Percentiles rank a stretch among this genome's conserved stretches.
Evolutionary conservation across 352 stramenopile species (phyloP).

Genomic region (Chrysophaeum taylorii): DNA sequence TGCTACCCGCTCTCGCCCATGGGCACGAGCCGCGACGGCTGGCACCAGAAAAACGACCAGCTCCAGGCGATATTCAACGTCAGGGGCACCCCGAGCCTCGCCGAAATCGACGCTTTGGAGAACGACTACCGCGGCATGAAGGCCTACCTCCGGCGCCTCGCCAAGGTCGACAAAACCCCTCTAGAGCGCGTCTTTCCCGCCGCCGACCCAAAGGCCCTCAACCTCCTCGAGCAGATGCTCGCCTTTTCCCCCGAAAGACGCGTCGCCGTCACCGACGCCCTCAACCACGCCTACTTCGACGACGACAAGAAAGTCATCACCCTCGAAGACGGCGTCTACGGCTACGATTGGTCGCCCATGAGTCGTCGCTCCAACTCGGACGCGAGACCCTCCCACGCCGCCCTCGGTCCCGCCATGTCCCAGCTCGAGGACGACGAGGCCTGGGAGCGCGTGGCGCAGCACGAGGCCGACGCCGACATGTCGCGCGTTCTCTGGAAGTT

Average conservation of each 20-base stretch:
- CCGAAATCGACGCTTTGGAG: conserved; percentile 47
- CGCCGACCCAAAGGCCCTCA: conserved; percentile 21
- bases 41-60: conserved; percentile 49
- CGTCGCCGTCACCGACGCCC: conserved; percentile 65
- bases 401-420: not conserved
- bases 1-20: conserved; percentile 35
- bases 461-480: conserved; percentile 4
- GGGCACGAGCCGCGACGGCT: conserved; percentile 4
- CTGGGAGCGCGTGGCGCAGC: conserved; percentile 13
- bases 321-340: no score
- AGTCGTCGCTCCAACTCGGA: no score
- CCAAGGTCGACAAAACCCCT: no score
- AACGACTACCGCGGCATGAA: conserved; percentile 22
- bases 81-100: conserved; percentile 69
- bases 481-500: conserved; percentile 1
- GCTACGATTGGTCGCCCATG: no score
- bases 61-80: conserved; percentile 83
- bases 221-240: conserved; percentile 32
- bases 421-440: conserved; percentile 9
- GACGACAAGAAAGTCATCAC: no score
- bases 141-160: conserved; percentile 23
- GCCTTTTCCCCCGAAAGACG: conserved; percentile 65
- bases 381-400: not conserved
- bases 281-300: conserved; percentile 57
- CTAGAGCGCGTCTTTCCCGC: conserved; percentile 17